A percentile compares a stretch with the other conserved stretches of the same genome.
phyloP scores from a whole-genome alignment of 2,329 filamentous ascomycete genomes.

The Colletotrichum neosansevieriae region DNA sequence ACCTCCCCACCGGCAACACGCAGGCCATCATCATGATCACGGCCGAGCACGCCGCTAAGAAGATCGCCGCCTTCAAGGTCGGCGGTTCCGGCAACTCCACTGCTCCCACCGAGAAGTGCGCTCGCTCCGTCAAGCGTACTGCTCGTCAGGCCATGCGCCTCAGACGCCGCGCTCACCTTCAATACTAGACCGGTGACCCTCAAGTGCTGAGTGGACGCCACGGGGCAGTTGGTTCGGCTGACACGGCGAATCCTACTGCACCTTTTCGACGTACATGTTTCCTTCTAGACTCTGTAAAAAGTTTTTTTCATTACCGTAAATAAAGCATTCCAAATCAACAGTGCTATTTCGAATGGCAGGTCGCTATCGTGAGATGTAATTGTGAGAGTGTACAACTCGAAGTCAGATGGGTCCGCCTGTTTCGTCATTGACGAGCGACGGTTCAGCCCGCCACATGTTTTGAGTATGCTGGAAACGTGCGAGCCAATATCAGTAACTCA shows the following conservation, averaged over 20 bases:
- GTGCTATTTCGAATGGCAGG: no score
- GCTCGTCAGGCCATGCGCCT: constrained; percentile 25
- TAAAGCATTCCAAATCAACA: constrained; percentile 9
- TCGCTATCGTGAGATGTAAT: no score
- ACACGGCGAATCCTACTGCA: background rate
- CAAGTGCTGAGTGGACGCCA: constrained; percentile 19
- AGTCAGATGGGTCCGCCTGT: no score
- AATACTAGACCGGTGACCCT: constrained; percentile 15
- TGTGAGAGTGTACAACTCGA: no score
- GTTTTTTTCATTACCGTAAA: constrained; percentile 17
- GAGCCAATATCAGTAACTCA: no score
- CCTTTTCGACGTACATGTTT: constrained; percentile 20
- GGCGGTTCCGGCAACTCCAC: constrained; percentile 28
- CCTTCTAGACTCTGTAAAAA: constrained; percentile 36
- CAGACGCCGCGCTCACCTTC: constrained; percentile 25
- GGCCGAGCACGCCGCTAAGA: constrained; percentile 40
- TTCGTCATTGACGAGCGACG: no score
- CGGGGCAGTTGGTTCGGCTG: background rate
- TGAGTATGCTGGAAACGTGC: no score
- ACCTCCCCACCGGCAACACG: constrained; percentile 41
- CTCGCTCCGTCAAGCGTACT: constrained; percentile 3
- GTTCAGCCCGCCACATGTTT: no score
- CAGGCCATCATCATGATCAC: constrained; percentile 41
- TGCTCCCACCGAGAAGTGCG: constrained; percentile 3
- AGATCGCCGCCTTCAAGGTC: constrained; percentile 33